A percentile compares a stretch with the other conserved stretches of the same genome.
Conservation (phyloP, 352 stramenopile genomes). For the Globisporangium echinulatum region DNA sequence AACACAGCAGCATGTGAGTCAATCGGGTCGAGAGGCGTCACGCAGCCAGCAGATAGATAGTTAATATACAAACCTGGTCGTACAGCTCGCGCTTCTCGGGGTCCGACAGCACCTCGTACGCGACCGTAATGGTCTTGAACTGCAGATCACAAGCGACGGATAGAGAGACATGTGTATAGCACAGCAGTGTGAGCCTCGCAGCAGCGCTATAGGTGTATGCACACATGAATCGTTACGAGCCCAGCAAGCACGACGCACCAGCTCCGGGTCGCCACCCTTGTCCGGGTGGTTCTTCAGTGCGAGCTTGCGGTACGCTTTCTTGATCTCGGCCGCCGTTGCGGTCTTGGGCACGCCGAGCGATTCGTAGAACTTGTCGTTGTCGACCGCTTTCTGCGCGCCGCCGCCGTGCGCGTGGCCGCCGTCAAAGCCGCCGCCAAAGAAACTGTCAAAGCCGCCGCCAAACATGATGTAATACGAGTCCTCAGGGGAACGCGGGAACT, state of each 20-base stretch:
- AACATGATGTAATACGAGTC: slow-evolving; percentile 42
- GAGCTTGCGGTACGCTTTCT: slow-evolving; percentile 89
- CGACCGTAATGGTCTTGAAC: slow-evolving; percentile 93
- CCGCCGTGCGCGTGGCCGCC: slow-evolving; percentile 33
- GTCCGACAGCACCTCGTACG: slow-evolving; percentile 97
- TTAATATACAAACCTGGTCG: slow-evolving; percentile 47
- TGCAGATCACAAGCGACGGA: slow-evolving; percentile 7
- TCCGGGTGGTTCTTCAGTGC: slow-evolving; percentile 96
- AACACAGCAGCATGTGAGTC: slow-evolving; percentile 15
- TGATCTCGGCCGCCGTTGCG: slow-evolving; percentile 78
- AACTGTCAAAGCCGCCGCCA: slow-evolving; percentile 80
- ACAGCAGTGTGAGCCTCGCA: slow-evolving; percentile 4
- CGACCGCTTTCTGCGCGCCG: slow-evolving; percentile 51
- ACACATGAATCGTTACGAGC: background rate
- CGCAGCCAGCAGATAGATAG: background rate
- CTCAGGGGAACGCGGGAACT: background rate
- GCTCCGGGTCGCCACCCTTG: slow-evolving; percentile 97
- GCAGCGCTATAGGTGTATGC: background rate
- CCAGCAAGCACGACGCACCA: slow-evolving; percentile 22
- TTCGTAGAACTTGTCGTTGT: slow-evolving; percentile 89
- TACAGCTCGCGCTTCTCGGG: slow-evolving; percentile 86
- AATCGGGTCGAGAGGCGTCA: background rate
- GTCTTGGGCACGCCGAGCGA: slow-evolving; percentile 82
- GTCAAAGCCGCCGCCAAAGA: slow-evolving; percentile 77
- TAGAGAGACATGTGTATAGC: background rate